Percentiles rank a stretch among this genome's conserved stretches.
phyloP scores from a whole-genome alignment of 441 rosid genomes.

The Brassica hybrid region DNA sequence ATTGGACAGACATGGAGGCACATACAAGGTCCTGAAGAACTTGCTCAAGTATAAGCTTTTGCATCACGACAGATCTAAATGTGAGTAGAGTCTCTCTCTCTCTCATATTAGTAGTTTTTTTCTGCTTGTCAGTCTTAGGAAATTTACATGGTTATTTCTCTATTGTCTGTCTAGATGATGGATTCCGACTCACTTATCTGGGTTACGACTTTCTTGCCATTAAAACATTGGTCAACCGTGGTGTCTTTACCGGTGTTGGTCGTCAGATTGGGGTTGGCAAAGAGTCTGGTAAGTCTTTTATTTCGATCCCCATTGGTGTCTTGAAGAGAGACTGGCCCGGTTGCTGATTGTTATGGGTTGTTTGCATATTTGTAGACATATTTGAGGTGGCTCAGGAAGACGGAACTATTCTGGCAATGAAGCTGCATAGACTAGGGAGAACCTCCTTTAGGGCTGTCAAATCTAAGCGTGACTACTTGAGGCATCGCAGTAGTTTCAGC shows the following conservation, averaged over 20 bases:
- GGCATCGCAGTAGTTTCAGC: slow-evolving; percentile 84
- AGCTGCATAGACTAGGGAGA: slow-evolving; percentile 95
- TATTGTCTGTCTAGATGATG: slow-evolving; percentile 64
- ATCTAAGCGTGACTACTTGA: slow-evolving; percentile 95
- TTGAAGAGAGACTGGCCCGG: too few species aligned
- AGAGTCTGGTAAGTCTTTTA: slow-evolving; percentile 71
- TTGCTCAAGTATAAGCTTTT: slow-evolving; percentile 86
- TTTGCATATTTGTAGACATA: slow-evolving; percentile 55
- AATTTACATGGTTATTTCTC: not conserved
- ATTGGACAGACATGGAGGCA: slow-evolving; percentile 76
- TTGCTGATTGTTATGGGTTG: too few species aligned
- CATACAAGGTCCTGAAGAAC: slow-evolving; percentile 87
- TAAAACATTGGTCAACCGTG: slow-evolving; percentile 93
- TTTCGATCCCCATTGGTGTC: not conserved
- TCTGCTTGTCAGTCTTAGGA: not conserved
- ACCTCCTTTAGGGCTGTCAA: slow-evolving; percentile 96
- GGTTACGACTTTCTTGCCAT: slow-evolving; percentile 98
- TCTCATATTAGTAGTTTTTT: not conserved
- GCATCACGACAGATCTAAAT: slow-evolving; percentile 92
- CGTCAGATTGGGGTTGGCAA: slow-evolving; percentile 96
- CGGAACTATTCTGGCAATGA: slow-evolving; percentile 85
- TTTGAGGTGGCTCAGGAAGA: slow-evolving; percentile 91
- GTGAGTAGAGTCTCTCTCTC: too few species aligned
- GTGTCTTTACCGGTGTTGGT: slow-evolving; percentile 77
- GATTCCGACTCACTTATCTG: slow-evolving; percentile 93